These are phyloP conservation scores for Dipodascopsis uninucleata DNA, from an alignment of 805 yeast species.

Conservation along the genomic window DNA sequence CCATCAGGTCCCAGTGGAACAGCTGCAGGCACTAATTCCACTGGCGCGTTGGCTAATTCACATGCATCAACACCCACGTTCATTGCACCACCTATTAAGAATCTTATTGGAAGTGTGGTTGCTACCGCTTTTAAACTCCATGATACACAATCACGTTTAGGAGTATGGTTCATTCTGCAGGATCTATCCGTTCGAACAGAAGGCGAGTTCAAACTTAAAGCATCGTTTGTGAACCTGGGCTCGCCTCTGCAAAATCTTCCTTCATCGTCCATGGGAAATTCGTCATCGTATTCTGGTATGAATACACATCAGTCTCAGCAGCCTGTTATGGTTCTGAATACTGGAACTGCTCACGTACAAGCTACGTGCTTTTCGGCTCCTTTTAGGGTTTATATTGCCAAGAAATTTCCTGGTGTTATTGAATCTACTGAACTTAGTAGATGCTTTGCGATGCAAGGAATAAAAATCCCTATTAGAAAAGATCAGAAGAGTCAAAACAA, in stretches of 20 bases:
- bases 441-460: conserved; percentile 44
- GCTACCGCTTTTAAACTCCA: conserved; percentile 41
- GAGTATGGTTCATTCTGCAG: conserved; percentile 45
- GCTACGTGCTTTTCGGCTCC: conserved; percentile 37
- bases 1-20: not conserved
- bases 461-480: conserved; percentile 42
- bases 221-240: conserved; percentile 38
- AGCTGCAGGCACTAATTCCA: not conserved
- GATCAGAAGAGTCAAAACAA: conserved; percentile 19
- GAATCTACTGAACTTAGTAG: conserved; percentile 42
- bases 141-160: conserved; percentile 38
- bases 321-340: conserved; percentile 23
- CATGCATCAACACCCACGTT: conserved; percentile 14
- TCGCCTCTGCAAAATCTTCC: conserved; percentile 10
- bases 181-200: conserved; percentile 45
- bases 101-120: conserved; percentile 42
- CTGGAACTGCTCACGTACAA: conserved; percentile 29
- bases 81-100: conserved; percentile 36
- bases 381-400: conserved; percentile 43
- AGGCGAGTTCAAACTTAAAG: conserved; percentile 42
- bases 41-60: not conserved
- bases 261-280: not conserved
- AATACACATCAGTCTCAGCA: conserved; percentile 1
- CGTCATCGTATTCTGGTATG: conserved; percentile 2
- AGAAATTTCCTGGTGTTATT: conserved; percentile 46